These are phyloP conservation scores for Pascua guehoae DNA, from an alignment of 1,284 basidiomycete genomes.

Conservation along the genomic window DNA sequence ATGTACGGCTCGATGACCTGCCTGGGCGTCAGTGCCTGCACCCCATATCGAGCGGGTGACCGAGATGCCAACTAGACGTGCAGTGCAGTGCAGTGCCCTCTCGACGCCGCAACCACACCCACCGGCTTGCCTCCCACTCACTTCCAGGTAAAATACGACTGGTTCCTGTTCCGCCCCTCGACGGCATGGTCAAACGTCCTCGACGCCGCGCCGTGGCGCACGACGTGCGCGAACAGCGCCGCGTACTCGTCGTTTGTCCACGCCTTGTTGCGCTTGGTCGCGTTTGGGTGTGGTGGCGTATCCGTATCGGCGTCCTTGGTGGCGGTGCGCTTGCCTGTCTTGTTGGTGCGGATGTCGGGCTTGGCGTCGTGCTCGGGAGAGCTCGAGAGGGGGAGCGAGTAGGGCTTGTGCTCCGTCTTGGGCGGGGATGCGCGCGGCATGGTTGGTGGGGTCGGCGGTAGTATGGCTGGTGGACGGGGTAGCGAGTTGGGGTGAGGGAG, in stretches of 20 bases:
- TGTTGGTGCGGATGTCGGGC: not conserved
- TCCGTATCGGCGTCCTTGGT: no score
- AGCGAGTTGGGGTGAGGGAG: no score
- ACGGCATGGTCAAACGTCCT: not conserved
- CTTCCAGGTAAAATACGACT: not conserved
- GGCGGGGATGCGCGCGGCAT: not conserved
- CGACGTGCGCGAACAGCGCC: conserved; percentile 3
- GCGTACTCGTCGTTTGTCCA: conserved; percentile 7
- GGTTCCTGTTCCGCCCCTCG: conserved; percentile 2
- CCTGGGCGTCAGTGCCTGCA: no score
- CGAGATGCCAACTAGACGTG: no score
- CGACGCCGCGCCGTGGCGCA: not conserved
- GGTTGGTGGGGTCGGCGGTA: not conserved
- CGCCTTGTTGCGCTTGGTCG: not conserved
- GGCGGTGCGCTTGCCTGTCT: no score
- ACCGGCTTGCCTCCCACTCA: no score
- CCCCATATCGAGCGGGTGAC: no score
- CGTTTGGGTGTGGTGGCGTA: not conserved
- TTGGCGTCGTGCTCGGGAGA: not conserved
- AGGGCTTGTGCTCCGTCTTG: not conserved
- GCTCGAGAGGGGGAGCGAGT: not conserved
- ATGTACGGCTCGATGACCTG: not conserved
- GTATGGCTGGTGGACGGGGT: not conserved
- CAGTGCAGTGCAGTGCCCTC: no score
- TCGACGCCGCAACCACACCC: no score